These are phyloP conservation scores for Jaenimonas drosophilae DNA, from an alignment of 208 protist genomes.

Conservation along the genomic window DNA sequence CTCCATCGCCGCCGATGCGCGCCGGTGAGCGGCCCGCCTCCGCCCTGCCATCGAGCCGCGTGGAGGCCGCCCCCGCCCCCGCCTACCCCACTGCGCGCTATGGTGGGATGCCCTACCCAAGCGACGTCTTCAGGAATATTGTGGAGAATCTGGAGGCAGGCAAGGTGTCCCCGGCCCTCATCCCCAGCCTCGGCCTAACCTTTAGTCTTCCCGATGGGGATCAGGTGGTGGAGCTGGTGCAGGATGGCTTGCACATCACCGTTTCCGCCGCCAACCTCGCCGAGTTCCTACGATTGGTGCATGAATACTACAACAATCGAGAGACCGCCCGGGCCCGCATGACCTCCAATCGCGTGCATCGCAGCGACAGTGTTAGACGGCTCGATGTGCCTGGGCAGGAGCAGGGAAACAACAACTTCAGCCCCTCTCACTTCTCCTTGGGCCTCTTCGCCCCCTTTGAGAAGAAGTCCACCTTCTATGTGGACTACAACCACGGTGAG, in stretches of 20 bases:
- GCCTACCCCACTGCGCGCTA: too few relatives aligned
- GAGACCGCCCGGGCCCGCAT: conserved; percentile 6
- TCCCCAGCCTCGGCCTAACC: conserved; percentile 51
- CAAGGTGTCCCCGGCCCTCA: conserved; percentile 13
- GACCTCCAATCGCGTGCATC: conserved; percentile 18
- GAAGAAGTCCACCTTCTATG: conserved; percentile 42
- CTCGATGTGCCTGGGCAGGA: conserved; percentile 23
- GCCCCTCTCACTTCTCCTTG: conserved; percentile 66
- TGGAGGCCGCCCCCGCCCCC: too few relatives aligned
- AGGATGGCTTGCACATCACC: conserved; percentile 54
- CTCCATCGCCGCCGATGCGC: too few relatives aligned
- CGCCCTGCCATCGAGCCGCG: too few relatives aligned
- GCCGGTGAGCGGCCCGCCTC: too few relatives aligned
- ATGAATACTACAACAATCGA: conserved; percentile 9
- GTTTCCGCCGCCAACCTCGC: conserved; percentile 51
- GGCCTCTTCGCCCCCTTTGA: conserved; percentile 64
- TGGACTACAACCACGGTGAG: conserved; percentile 60
- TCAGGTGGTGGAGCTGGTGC: conserved; percentile 54
- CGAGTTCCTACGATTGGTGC: conserved; percentile 63
- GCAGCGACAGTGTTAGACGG: conserved; percentile 50
- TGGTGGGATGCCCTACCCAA: too few relatives aligned
- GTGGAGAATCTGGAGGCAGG: conserved; percentile 35
- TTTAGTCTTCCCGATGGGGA: conserved; percentile 58
- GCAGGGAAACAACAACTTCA: conserved; percentile 40
- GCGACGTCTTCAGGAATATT: conserved; percentile 30